Percentiles rank a stretch among this genome's conserved stretches.
Evolutionary conservation across 208 protist species (phyloP).

Genomic region (Plasmodiophora brassicae): DNA sequence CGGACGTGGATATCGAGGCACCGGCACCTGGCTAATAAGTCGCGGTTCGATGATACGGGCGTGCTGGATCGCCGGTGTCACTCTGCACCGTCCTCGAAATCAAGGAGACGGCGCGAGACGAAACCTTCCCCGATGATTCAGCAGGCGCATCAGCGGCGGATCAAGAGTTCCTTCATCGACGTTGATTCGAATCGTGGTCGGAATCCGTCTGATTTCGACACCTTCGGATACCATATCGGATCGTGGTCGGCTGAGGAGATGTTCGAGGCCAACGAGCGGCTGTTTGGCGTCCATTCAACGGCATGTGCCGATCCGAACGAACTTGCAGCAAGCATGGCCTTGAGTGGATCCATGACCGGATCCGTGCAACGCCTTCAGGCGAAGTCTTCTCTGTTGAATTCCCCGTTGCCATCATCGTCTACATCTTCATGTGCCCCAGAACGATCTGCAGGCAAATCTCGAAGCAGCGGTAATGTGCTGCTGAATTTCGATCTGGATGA

Average conservation of each 20-base stretch:
- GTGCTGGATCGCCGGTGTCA: neutral
- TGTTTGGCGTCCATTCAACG: constrained; percentile 14
- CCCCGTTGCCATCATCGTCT: neutral
- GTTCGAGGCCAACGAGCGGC: constrained; percentile 32
- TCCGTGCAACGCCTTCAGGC: neutral
- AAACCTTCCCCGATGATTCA: no score
- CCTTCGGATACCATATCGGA: neutral
- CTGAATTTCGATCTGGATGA: constrained; percentile 19
- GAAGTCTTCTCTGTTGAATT: neutral
- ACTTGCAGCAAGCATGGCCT: neutral
- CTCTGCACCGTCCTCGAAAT: neutral
- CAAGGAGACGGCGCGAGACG: neutral
- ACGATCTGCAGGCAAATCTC: no score
- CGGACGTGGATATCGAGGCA: neutral
- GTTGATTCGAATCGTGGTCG: neutral
- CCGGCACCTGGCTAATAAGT: neutral
- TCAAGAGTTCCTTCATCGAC: neutral
- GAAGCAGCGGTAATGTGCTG: neutral
- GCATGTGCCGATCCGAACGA: neutral
- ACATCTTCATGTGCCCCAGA: no score
- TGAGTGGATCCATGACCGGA: neutral
- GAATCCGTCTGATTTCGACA: neutral
- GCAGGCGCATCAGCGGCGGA: neutral
- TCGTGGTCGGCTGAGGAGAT: constrained; percentile 38
- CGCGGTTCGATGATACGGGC: neutral